Base-by-base conservation (phyloP, 177 flowering plant species). In the Vitis hybrid region DNA sequence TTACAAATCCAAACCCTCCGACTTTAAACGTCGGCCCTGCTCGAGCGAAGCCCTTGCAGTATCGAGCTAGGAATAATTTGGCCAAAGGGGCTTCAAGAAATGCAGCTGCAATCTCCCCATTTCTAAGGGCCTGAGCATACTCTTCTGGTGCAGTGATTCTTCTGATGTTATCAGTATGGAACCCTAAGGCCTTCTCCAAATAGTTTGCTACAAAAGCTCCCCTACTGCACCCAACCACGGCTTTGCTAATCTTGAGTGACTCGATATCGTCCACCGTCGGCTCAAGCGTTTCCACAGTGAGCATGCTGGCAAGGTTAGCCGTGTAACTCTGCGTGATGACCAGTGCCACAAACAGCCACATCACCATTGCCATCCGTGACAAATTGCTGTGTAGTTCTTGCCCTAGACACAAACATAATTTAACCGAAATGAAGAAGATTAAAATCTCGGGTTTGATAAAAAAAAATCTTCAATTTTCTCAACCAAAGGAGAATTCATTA, bases 1-100 rank as follows among this genome's bases (percentile, higher is more conserved):
- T 33, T 6, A 76, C 84, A 65, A 82, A 82, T 56, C 82, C 83
- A 51, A 78, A 75, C 22, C 85, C 81, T 19, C 83, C 78, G 55
- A 79, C 55, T 26, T 70, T 73, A 29, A 12, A 68, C 1, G 76
- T 65, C n/a, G 62, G 71, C 16, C 61, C 45, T 2, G 73, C 19
- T 3, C 65, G 73, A 15, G 51, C 51, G 53, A 64, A 79, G 1
- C 64, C 61, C 0, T 62, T 63, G 60, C 82, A 78, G 29, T 82
- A 4, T 39, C 72, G 72, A 18, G 84, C 78, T 0, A 81, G 74
- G 55, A 81, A 75, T 13, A 77, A 64, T 66, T 79, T 79, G 6
- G 51, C 75, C 22, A 74, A 61, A 0, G 85, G 83, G 4, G 45
- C 70, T 31, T 71, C 69, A 3, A 81, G 66, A 52, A 81, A 81